phyloP scores from a whole-genome alignment of 176 grass and related monocot species.

The Carex myosuroides region DNA sequence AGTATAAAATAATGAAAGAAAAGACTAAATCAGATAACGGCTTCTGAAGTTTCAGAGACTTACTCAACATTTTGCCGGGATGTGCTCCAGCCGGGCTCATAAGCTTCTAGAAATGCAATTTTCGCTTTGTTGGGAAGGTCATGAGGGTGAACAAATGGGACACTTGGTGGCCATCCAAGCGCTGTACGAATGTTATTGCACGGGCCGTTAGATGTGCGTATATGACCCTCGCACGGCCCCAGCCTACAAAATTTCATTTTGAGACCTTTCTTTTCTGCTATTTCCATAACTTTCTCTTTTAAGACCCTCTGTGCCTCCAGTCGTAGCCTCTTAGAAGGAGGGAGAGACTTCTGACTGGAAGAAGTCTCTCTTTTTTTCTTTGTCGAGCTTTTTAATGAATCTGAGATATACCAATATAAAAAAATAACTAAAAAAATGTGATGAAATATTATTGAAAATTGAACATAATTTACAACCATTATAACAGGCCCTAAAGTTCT shows the following conservation, averaged over 20 bases:
- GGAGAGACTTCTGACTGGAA: conserved; percentile 54
- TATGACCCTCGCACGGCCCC: conserved; percentile 69
- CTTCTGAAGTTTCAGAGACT: conserved; percentile 24
- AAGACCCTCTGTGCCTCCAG: conserved; percentile 86
- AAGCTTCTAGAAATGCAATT: conserved; percentile 83
- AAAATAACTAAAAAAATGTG: background rate
- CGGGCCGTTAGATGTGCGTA: conserved; percentile 36
- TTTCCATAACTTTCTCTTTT: conserved; percentile 82
- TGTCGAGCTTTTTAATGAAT: conserved; percentile 29
- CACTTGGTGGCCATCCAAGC: conserved; percentile 76
- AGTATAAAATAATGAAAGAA: background rate
- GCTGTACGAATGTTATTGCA: conserved; percentile 51
- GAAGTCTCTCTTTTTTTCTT: conserved; percentile 52
- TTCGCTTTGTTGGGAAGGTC: conserved; percentile 95
- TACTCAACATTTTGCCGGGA: conserved; percentile 80
- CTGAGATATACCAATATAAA: conserved; percentile 41
- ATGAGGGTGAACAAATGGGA: conserved; percentile 98
- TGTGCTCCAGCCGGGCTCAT: conserved; percentile 83
- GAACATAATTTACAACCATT: background rate
- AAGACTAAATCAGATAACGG: background rate
- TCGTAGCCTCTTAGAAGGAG: conserved; percentile 85
- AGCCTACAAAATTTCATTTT: conserved; percentile 84
- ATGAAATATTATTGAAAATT: background rate
- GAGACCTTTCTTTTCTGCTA: conserved; percentile 80
- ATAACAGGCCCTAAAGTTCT: background rate